Base-by-base conservation (phyloP, 345 rosid genomes). In the Gossypium longicalyx region DNA sequence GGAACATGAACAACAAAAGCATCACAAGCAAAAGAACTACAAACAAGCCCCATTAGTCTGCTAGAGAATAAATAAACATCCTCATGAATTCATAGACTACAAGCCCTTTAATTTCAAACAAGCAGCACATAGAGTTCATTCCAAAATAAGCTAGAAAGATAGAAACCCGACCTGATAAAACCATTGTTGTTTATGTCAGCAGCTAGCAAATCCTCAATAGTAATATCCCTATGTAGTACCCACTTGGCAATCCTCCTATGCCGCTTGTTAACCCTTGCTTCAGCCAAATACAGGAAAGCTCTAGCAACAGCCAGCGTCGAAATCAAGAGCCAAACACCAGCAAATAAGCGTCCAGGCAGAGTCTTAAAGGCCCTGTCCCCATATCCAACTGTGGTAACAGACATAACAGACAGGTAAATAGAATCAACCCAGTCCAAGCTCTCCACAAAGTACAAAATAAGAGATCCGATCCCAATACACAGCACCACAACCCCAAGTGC, bases 321-420 rank as follows among this genome's bases (percentile, higher is more conserved):
- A 22, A 91, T 73, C 2, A 91, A 78, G 4, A 91, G 88, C 97
- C 93, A 91, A 76, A 78, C 71, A 2, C 89, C 88, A 0, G 97
- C 97, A 16, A 91, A 89, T 45, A 91, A 78, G 74, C 97, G 67
- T 15, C 97, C 97, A 1, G 80, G 34, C 22, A 88, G 67, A 2
- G 93, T 88, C 72, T 83, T 82, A 67, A 89, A 91, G 7, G 93
- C 97, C 57, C 83, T 73, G 67, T 91, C 93, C 3, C 92, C 93
- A 19, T 86, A 91, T 4, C 97, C 97, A 22, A 91, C 97, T 0
- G 93, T 91, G 0, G 97, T 91, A 1, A 91, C 93, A 4, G 97
- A 91, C 93, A 91, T 88, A 67, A 91, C 93, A 23, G 97, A 84
- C 78, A 89, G 75, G 73, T 91, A 91, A 78, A 91, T 71, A 41